Evolutionary conservation across 164 flowering plant genomes (phyloP), one percentile per base, ranked within the genome.

Genomic region (Dillenia turbinata): DNA sequence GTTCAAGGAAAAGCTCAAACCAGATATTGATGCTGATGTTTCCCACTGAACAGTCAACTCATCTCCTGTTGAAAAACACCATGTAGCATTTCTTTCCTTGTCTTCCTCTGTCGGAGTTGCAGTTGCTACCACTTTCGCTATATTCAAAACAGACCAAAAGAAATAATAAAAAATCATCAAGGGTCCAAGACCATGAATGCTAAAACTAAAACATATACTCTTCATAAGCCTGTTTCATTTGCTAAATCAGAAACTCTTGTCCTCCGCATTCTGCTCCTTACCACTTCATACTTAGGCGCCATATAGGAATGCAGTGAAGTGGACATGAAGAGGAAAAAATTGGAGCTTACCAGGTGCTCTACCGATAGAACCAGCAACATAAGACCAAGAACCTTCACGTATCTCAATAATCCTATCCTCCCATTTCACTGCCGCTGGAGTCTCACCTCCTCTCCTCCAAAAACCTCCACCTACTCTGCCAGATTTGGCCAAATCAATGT

Each of bases 301-400:
- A 33, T 33, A 4, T 33, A 33, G 40, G 40, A 33, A 33, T 33
- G 40, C 40, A 4, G 40, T 33, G 40, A 33, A 33, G 40, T 33
- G 40, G 40, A 33, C 40, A 33, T 33, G 7, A 33, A 33, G 40
- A 33, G 40, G 40, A 33, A 33, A 33, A 33, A 33, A 4, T 33
- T 33, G 5, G 40, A 33, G 6, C 40, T 33, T 83, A 94, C 99
- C 92, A 52, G 97, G 97, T 40, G 85, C 85, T 71, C 64, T 77
- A 16, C 99, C 99, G 26, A 90, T 84, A 16, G 99, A 81, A 51
- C 90, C 93, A 13, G 83, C 92, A 62, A 88, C 80, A 70, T 91
- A 94, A 26, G 88, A 75, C 99, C 99, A 94, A 40, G 93, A 81
- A 58, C 99, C 99, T 79, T 85, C 89, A 2, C 90, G 85, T 53